Conservation (phyloP, 2,329 filamentous ascomycete genomes). For the Ophidiomyces ophidiicola region DNA sequence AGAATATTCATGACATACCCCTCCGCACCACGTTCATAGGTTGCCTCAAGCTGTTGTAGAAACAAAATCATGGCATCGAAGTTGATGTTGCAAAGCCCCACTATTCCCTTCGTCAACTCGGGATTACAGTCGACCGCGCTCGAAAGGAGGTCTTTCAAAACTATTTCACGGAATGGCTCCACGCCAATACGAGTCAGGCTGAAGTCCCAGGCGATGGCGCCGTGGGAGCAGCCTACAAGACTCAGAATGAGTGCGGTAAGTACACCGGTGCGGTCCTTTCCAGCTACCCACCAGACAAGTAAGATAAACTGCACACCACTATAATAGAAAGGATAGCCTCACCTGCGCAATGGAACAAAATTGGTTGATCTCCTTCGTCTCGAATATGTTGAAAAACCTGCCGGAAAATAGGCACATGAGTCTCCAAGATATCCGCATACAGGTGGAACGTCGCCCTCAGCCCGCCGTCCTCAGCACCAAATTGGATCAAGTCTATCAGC, state of each 20-base stretch:
- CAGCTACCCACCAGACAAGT: slow-evolving; percentile 22
- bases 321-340: background rate
- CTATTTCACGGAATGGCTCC: slow-evolving; percentile 38
- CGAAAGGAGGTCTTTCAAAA: slow-evolving; percentile 37
- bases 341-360: slow-evolving; percentile 60
- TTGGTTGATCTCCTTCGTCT: slow-evolving; percentile 33
- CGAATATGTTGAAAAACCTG: slow-evolving; percentile 50
- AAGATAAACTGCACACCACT: background rate
- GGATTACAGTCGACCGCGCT: slow-evolving; percentile 34
- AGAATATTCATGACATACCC: slow-evolving; percentile 48
- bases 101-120: slow-evolving; percentile 31
- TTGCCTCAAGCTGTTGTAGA: slow-evolving; percentile 43
- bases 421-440: slow-evolving; percentile 55
- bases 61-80: slow-evolving; percentile 41
- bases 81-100: slow-evolving; percentile 17
- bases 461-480: slow-evolving; percentile 37
- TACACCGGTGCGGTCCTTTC: slow-evolving; percentile 65
- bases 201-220: slow-evolving; percentile 38
- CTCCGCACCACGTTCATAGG: slow-evolving; percentile 50
- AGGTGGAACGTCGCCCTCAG: slow-evolving; percentile 46
- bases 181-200: slow-evolving; percentile 21
- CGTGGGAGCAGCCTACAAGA: slow-evolving; percentile 49
- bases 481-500: slow-evolving; percentile 43
- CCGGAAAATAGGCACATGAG: slow-evolving; percentile 46
- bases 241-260: slow-evolving; percentile 53